These are phyloP conservation scores for Brettanomyces sp. DNA, from an alignment of 805 yeast species.

Conservation along the genomic window DNA sequence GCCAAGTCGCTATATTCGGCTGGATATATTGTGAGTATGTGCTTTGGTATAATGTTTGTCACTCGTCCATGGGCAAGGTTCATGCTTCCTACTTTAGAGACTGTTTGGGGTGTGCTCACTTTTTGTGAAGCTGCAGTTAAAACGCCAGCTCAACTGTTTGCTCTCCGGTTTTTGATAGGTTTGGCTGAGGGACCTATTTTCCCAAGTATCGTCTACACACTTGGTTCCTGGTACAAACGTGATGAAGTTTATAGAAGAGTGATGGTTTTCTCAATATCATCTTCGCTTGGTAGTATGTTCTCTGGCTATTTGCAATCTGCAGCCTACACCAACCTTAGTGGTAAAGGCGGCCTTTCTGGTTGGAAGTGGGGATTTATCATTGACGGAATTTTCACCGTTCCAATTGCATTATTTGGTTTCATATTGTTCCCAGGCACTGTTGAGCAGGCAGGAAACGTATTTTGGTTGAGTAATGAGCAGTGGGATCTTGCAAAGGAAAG, in stretches of 20 bases:
- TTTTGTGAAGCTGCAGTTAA: slow-evolving; percentile 43
- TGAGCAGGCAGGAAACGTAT: slow-evolving; percentile 1
- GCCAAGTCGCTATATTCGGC: slow-evolving; percentile 43
- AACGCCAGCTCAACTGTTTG: slow-evolving; percentile 44
- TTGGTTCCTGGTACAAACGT: slow-evolving; percentile 49
- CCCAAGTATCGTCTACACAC: slow-evolving; percentile 52
- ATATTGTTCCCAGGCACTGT: slow-evolving; percentile 52
- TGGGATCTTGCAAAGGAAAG: not conserved
- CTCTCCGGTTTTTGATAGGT: slow-evolving; percentile 57
- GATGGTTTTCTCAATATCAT: slow-evolving; percentile 15
- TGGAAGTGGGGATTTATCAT: slow-evolving; percentile 51
- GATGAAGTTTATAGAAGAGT: slow-evolving; percentile 53
- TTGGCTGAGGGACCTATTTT: slow-evolving; percentile 61
- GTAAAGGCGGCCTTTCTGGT: slow-evolving; percentile 26
- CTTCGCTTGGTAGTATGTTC: slow-evolving; percentile 48
- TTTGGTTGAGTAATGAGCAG: not conserved
- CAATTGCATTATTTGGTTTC: slow-evolving; percentile 20
- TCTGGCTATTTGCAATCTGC: slow-evolving; percentile 45
- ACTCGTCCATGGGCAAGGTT: slow-evolving; percentile 23
- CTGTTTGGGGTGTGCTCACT: slow-evolving; percentile 62
- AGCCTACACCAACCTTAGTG: slow-evolving; percentile 21
- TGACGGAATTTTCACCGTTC: slow-evolving; percentile 32
- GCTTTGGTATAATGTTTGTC: slow-evolving; percentile 34
- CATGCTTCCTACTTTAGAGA: slow-evolving; percentile 45
- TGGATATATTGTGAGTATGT: slow-evolving; percentile 33